Evolutionary conservation across 345 rosid genomes (phyloP), one percentile per base, ranked within the genome.

Genomic region (Lenwebbia sp.): DNA sequence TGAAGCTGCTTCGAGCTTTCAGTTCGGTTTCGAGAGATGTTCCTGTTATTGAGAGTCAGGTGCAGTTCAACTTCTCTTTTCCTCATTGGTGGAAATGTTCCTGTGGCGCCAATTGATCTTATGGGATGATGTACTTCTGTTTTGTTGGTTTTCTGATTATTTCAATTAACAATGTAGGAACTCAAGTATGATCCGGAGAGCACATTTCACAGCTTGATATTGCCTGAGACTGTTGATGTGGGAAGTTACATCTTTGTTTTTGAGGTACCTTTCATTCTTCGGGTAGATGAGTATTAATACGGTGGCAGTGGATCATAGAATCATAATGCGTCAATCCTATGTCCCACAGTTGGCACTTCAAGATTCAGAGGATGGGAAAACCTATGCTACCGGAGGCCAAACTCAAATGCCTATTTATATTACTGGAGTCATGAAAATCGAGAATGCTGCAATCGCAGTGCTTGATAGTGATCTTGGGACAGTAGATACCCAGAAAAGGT

Each of bases 401-500:
- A 91, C 92, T 83, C 87, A 93, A 82, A 92, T 96, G 55, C 94
- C 94, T 52, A 84, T 96, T 82, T 91, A 88, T 83, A 88, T 92
- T 85, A 94, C 96, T 8, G 99, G 98, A 90, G 86, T 85, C 87
- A 82, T 96, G 82, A 88, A 83, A 88, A 91, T 96, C 84, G 96
- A 95, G 82, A 92, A 90, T 87, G 92, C 97, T 58, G 98, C 93
- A 91, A 91, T 96, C 62, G 90, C 94, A 33, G 92, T 98, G 58
- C 97, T 96, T 89, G 99, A 95, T 87, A 95, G 96, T 90, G 97
- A 96, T 86, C 87, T 93, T 85, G 99, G 95, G 87, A 94, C 92
- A 74, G 86, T 93, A 70, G 99, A 95, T 90, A 89, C 94, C 30
- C 94, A 92, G 89, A 92, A 91, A 88, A 93, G 93, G 99, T 98